These are phyloP conservation scores for Alternaria brassicicola DNA, from an alignment of 2,329 filamentous ascomycete species.

Conservation along the genomic window DNA sequence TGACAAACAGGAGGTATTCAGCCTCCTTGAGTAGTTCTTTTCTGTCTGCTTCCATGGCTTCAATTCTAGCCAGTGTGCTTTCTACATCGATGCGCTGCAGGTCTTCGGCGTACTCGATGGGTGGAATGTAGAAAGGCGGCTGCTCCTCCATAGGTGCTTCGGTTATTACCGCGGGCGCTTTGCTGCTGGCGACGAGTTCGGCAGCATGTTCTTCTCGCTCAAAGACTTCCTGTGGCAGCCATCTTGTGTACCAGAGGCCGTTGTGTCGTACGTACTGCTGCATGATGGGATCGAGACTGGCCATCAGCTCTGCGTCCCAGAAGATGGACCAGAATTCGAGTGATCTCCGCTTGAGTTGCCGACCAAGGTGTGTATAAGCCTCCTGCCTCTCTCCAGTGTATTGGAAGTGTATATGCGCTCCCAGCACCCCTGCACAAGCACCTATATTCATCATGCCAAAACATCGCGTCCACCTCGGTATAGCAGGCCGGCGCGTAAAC, in stretches of 20 bases:
- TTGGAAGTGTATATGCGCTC: constrained; percentile 32
- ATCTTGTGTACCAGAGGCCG: constrained; percentile 30
- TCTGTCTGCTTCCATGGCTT: constrained; percentile 23
- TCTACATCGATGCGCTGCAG: constrained; percentile 23
- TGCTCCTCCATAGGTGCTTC: constrained; percentile 6
- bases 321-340: constrained; percentile 36
- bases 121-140: constrained; percentile 23
- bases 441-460: constrained; percentile 36
- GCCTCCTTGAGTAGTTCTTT: constrained; percentile 25
- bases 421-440: constrained; percentile 30
- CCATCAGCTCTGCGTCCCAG: constrained; percentile 34
- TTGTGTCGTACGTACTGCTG: constrained; percentile 39
- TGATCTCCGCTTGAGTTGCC: constrained; percentile 22
- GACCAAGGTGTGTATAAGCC: constrained; percentile 26
- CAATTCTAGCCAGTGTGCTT: constrained; percentile 12
- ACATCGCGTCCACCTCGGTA: constrained; percentile 32
- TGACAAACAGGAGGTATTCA: constrained; percentile 26
- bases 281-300: constrained; percentile 27
- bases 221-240: constrained; percentile 24
- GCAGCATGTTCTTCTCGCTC: constrained; percentile 18
- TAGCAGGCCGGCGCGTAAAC: constrained; percentile 26
- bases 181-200: constrained; percentile 2
- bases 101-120: constrained; percentile 30
- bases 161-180: neutral
- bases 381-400: constrained; percentile 38